Conservation (phyloP, 2,329 filamentous ascomycete species). For the Fusarium abutilonis region DNA sequence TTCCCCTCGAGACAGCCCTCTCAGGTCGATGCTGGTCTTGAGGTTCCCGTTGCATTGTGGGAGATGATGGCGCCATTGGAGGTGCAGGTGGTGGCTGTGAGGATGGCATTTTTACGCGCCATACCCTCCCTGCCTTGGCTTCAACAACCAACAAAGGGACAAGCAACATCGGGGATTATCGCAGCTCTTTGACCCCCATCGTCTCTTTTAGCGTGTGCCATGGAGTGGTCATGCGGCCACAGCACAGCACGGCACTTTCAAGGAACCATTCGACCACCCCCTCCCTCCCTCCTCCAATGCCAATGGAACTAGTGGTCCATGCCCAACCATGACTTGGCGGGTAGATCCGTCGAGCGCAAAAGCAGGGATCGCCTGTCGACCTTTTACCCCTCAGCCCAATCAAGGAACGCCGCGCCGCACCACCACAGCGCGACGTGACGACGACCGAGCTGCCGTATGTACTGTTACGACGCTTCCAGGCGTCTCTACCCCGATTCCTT, state of each 20-base stretch:
- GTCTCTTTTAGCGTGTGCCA: slow-evolving; percentile 21
- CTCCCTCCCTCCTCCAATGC: slow-evolving; percentile 13
- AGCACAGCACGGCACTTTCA: slow-evolving; percentile 36
- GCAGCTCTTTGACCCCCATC: slow-evolving; percentile 20
- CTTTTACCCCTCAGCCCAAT: slow-evolving; percentile 13
- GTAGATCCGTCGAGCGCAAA: slow-evolving; percentile 43
- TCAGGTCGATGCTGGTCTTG: slow-evolving; percentile 19
- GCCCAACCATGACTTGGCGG: slow-evolving; percentile 41
- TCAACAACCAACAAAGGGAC: slow-evolving; percentile 11
- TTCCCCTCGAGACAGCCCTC: slow-evolving; percentile 22
- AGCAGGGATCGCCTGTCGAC: slow-evolving; percentile 32
- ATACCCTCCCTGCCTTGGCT: slow-evolving; percentile 16
- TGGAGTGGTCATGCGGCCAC: slow-evolving; percentile 41
- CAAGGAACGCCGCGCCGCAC: slow-evolving; percentile 10
- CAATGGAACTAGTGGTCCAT: slow-evolving; percentile 29
- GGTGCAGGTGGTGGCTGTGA: slow-evolving; percentile 36
- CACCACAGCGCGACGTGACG: slow-evolving; percentile 17
- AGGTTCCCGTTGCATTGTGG: slow-evolving; percentile 20
- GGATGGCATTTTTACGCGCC: slow-evolving; percentile 14
- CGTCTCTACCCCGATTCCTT: slow-evolving; percentile 22
- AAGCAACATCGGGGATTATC: slow-evolving; percentile 21
- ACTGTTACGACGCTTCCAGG: slow-evolving; percentile 27
- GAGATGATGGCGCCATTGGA: slow-evolving; percentile 39
- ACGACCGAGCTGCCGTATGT: slow-evolving; percentile 8
- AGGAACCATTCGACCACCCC: slow-evolving; percentile 24